Evolutionary conservation across 345 rosid genomes (phyloP).

Genomic region (Cardamine chenopodiifolia): DNA sequence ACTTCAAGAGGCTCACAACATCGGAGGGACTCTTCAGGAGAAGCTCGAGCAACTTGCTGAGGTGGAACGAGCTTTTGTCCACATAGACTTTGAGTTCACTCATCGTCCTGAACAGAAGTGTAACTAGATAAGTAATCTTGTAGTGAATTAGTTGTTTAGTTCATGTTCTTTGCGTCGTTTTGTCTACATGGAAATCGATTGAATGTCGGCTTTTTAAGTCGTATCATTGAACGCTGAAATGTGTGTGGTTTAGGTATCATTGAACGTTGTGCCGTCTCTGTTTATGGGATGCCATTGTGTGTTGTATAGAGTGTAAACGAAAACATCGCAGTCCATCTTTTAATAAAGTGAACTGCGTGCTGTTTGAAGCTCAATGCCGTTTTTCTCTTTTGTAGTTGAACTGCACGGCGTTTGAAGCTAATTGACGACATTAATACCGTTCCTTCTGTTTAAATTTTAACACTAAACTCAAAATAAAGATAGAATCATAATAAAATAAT

Average conservation of each 20-base stretch:
- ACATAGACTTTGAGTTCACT: conserved; percentile 81
- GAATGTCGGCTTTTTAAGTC: background rate
- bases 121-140: conserved; percentile 29
- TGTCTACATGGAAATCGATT: background rate
- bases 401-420: conserved; percentile 18
- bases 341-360: background rate
- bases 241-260: background rate
- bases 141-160: conserved; percentile 18
- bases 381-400: background rate
- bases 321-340: background rate
- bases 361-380: background rate
- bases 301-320: background rate
- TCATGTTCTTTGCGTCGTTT: conserved; percentile 12
- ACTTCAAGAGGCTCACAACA: conserved; percentile 70
- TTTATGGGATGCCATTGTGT: background rate
- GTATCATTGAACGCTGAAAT: background rate
- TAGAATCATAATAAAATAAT: conserved; percentile 9
- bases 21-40: conserved; percentile 80
- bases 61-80: conserved; percentile 88
- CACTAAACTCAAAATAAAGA: background rate
- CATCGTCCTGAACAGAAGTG: conserved; percentile 79
- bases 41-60: conserved; percentile 81
- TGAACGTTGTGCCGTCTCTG: background rate
- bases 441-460: background rate
- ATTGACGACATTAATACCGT: background rate